Conservation (phyloP, 148 eudicot genomes). For the Cornus florida region DNA sequence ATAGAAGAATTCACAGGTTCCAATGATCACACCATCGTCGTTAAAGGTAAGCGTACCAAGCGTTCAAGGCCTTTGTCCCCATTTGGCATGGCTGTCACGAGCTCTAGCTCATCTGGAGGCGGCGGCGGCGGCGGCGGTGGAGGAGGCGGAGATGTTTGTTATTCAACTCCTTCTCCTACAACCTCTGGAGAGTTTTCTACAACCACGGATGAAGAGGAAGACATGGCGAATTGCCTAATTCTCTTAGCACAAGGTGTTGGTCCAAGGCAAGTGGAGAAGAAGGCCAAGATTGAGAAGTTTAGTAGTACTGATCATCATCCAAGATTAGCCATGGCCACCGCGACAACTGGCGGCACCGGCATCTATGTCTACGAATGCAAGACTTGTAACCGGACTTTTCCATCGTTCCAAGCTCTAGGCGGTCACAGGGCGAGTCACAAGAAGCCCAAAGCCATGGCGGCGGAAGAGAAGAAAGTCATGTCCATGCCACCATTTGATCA, state of each 20-base stretch:
- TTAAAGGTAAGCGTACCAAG: conserved; percentile 59
- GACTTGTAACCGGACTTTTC: conserved; percentile 65
- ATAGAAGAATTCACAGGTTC: conserved; percentile 23
- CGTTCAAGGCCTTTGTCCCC: conserved; percentile 37
- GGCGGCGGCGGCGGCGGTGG: conserved; percentile 10
- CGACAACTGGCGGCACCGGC: conserved; percentile 5
- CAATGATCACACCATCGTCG: conserved; percentile 12
- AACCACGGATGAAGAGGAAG: conserved; percentile 64
- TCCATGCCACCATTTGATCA: background rate
- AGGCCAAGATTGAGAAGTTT: background rate
- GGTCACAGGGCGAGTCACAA: conserved; percentile 96
- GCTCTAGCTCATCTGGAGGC: conserved; percentile 28
- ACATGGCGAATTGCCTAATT: conserved; percentile 73
- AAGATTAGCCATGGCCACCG: conserved; percentile 17
- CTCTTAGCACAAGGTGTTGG: conserved; percentile 50
- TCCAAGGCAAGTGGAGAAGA: background rate
- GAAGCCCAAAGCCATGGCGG: conserved; percentile 39
- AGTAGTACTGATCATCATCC: conserved; percentile 1
- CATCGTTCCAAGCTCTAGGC: conserved; percentile 89
- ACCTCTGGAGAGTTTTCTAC: conserved; percentile 28
- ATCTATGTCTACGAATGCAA: conserved; percentile 66
- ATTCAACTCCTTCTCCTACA: conserved; percentile 15
- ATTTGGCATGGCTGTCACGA: background rate
- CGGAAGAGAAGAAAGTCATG: conserved; percentile 4
- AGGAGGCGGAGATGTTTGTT: background rate